phyloP scores from a whole-genome alignment of 352 stramenopile genomes.

The Phytophthora aleatoria region DNA sequence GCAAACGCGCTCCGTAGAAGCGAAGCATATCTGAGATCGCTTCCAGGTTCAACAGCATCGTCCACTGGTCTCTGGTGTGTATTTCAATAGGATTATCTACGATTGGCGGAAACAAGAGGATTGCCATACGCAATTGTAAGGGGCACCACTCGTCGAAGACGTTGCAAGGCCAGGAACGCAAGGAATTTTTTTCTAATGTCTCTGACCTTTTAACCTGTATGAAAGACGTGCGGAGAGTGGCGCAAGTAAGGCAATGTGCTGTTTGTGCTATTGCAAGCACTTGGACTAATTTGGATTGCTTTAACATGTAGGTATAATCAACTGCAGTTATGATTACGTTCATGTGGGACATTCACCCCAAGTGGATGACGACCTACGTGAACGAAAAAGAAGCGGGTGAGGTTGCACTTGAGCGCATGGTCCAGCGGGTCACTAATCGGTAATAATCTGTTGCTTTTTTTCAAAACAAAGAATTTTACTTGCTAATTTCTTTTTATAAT shows the following conservation, averaged over 20 bases:
- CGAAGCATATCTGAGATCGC: no score
- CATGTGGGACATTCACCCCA: neutral
- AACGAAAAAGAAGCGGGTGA: no score
- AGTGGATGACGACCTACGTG: neutral
- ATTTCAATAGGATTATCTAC: no score
- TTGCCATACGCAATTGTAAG: neutral
- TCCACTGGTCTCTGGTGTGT: no score
- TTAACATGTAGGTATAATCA: neutral
- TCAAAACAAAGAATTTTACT: neutral
- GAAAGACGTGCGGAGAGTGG: no score
- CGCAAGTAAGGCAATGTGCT: no score
- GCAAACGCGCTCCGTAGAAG: no score
- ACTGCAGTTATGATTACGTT: neutral
- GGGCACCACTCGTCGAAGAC: neutral
- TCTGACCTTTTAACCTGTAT: slow-evolving; percentile 4
- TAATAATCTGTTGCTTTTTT: neutral
- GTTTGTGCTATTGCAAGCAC: neutral
- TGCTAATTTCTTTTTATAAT: neutral
- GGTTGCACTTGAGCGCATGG: neutral
- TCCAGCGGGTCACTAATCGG: neutral
- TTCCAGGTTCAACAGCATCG: no score
- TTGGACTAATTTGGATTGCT: neutral
- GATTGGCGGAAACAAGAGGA: no score
- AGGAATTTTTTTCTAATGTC: neutral
- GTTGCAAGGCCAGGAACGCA: neutral